Evolutionary conservation across 345 rosid genomes (phyloP), one percentile per base, ranked within the genome.

Genomic region (Eucalyptus tenuipes): DNA sequence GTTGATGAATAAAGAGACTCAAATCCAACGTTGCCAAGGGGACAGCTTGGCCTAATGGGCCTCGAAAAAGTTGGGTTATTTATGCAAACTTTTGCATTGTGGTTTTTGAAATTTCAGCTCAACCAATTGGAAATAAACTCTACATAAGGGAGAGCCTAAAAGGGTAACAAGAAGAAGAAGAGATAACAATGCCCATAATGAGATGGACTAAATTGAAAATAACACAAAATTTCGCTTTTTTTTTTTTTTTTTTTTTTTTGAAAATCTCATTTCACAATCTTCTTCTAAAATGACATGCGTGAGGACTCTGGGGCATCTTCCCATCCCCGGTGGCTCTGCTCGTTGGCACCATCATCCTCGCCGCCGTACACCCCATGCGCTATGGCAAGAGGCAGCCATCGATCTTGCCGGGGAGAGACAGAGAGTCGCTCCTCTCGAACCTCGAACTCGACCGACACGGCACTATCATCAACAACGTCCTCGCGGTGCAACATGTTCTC

Each of bases 401-500:
- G 4, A 52, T 18, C 55, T 52, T 17, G 55, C 55, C 24, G 10
- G 55, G 24, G 55, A 52, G 55, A 52, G 55, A 52, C 55, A 1
- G 55, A 52, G 55, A 52, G 24, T 52, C 24, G 24, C 55, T 18
- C 24, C 24, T 52, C 55, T 52, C 55, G 24, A 52, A 18, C 55
- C 4, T 52, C 55, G 20, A 52, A 52, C 2, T 24, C 55, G 7
- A 52, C 55, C 55, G 10, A 18, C 55, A 52, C 3, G 55, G 24
- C 81, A 71, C 44, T 22, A 6, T 33, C 2, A 8, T 86, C 66
- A 7, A 10, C 12, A 24, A 8, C 5, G 6, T 42, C 40, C 15
- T 29, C 64, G 53, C 52, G 25, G 87, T 96, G 99, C 86, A 91
- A 97, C 88, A 87, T 98, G 91, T 97, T 93, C 87, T 93, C 92